Base-by-base conservation (phyloP, 139 green algal genomes). In the Volvox reticuliferus region DNA sequence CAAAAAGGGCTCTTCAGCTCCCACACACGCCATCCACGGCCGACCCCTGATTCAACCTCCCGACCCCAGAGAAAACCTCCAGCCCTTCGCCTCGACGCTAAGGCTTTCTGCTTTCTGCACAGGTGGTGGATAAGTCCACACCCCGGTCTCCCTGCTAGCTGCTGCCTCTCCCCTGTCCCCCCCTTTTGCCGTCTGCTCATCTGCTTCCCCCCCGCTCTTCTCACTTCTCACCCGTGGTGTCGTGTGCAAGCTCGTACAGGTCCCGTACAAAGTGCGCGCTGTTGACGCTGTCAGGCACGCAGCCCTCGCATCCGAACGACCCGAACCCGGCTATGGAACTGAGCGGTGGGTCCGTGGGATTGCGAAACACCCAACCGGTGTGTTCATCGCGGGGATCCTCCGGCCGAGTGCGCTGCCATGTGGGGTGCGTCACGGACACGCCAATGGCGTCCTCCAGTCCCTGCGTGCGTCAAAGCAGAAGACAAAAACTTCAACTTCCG, bases 351-450 rank as follows among this genome's bases (percentile, higher is more conserved):
- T 98, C 95, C 5, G 62, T 86, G 28, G 95, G 95, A 20, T 9
- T 24, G 1, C 76, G 79, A 91, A 99, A 99, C 2, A 82, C 76
- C 98, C 98, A 99, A 13, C 98, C 98, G n/a, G 50, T 81, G 93
- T 99, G 98, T 50, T 95, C 80, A 90, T 99, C 98, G n/a, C 95
- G 78, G 5, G 92, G 88, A 73, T 97, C 91, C 33, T 97, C 94
- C 0, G 97, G 97, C 18, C 94, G 93, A 0, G 97, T 99, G 37
- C 89, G 89, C 90, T 97, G 92, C 97, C 96, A 99, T 14, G 96
- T 98, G 32, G 98, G 96, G 92, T 99, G 98, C 14, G 92, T 94
- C n/a, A 99, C 93, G 35, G 94, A 97, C 62, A 99, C 88, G 24
- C 95, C 96, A 26, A 99, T 97, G 5, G 79, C 94, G 87, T 99